Conservation (phyloP, 108 stramenopile species). For the Schizochytrium sp. region DNA sequence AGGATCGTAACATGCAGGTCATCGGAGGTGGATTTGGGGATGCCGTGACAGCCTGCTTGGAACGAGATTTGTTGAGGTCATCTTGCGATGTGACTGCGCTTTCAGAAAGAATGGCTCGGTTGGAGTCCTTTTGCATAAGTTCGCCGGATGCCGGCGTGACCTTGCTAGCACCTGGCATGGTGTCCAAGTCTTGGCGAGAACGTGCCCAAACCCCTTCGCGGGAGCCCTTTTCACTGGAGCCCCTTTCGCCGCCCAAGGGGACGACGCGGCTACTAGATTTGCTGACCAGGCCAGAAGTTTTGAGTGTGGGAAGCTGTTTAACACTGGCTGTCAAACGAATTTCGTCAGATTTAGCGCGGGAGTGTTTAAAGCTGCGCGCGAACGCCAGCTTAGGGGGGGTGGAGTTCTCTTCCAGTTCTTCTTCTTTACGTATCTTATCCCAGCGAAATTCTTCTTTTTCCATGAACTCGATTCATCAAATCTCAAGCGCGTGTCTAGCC, state of each 20-base stretch:
- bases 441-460: not conserved
- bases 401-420: not conserved
- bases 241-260: slow-evolving; percentile 33
- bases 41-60: not conserved
- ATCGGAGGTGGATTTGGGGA: not conserved
- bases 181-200: not conserved
- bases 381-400: not conserved
- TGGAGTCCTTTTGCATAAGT: slow-evolving; percentile 4
- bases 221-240: not conserved
- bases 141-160: slow-evolving; percentile 30
- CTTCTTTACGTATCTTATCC: not conserved
- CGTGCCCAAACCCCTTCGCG: not conserved
- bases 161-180: not conserved
- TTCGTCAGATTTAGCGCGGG: not conserved
- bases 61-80: slow-evolving; percentile 12
- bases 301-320: slow-evolving; percentile 25
- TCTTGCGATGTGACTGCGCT: not conserved
- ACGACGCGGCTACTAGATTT: slow-evolving; percentile 24
- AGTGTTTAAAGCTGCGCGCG: not conserved
- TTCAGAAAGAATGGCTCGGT: not conserved
- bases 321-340: slow-evolving; percentile 38
- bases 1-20: not conserved
- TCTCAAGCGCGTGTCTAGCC: not conserved
- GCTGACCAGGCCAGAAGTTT: not conserved
- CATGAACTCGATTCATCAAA: slow-evolving; percentile 48